These are phyloP conservation scores for Solanum pimpinellifolium DNA, from an alignment of 257 asterid species.

Conservation along the genomic window DNA sequence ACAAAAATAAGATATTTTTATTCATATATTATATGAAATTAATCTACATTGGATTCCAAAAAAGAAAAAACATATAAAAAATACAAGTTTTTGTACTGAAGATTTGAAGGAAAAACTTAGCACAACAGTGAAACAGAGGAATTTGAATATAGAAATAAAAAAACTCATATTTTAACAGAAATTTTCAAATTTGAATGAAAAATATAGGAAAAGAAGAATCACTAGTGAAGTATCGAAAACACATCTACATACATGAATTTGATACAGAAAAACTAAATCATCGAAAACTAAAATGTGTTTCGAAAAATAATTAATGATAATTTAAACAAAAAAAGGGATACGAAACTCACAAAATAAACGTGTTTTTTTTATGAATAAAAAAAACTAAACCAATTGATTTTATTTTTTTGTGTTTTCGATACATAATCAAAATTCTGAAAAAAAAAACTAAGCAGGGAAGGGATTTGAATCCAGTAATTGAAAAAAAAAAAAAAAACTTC, in stretches of 20 bases:
- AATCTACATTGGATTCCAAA: background rate
- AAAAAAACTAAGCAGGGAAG: background rate
- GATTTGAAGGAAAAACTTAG: background rate
- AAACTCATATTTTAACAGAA: background rate
- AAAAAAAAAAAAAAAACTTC: background rate
- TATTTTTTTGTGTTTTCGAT: background rate
- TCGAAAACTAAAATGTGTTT: too few species aligned
- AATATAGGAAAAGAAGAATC: background rate
- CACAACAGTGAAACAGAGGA: background rate
- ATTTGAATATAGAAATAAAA: background rate
- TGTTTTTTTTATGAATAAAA: too few species aligned
- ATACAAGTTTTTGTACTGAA: background rate
- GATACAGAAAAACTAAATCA: background rate
- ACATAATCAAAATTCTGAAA: background rate
- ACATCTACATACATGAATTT: background rate
- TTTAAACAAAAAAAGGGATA: too few species aligned
- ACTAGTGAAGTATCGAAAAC: background rate
- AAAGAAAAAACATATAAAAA: background rate
- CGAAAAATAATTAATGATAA: too few species aligned
- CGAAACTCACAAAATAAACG: background rate
- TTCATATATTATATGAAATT: background rate
- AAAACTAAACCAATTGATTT: background rate
- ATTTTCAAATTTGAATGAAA: background rate
- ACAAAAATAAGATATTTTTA: background rate
- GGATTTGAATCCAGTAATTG: background rate